These are phyloP conservation scores for Puccinia coronata DNA, from an alignment of 1,284 basidiomycete species.

Conservation along the genomic window DNA sequence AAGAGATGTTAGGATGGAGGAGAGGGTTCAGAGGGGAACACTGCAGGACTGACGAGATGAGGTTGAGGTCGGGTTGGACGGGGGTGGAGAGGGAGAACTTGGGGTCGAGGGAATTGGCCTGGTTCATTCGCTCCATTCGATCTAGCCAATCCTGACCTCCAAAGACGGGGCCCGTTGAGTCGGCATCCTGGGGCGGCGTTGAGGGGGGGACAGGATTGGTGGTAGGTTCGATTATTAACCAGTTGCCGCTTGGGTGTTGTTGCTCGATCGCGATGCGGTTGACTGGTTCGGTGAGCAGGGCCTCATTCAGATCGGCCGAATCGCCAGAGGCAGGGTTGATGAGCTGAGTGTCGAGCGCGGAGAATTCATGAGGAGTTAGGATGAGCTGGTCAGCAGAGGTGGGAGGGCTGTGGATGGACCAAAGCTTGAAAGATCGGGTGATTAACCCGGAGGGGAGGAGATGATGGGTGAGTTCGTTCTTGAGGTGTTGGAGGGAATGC, in stretches of 20 bases:
- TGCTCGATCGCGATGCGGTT: slow-evolving; percentile 49
- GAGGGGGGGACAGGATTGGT: neutral
- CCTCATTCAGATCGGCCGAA: slow-evolving; percentile 30
- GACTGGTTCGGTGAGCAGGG: slow-evolving; percentile 35
- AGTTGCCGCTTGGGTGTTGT: slow-evolving; percentile 14
- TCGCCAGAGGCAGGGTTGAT: slow-evolving; percentile 30
- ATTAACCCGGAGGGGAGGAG: neutral
- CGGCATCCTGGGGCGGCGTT: neutral
- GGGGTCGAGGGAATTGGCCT: slow-evolving; percentile 39
- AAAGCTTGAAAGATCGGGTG: slow-evolving; percentile 18
- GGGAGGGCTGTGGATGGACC: slow-evolving; percentile 51
- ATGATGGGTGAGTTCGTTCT: neutral
- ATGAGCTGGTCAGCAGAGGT: slow-evolving; percentile 51
- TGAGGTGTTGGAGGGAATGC: neutral
- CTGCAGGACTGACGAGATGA: neutral
- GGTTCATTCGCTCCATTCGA: slow-evolving; percentile 44
- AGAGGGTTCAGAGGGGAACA: neutral
- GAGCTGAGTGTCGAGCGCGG: neutral
- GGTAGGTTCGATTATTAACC: slow-evolving; percentile 10
- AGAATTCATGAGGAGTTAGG: neutral
- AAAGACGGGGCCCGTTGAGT: neutral
- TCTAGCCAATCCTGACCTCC: slow-evolving; percentile 44
- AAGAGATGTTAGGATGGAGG: neutral
- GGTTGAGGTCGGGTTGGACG: neutral
- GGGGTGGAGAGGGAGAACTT: slow-evolving; percentile 27